phyloP scores from a whole-genome alignment of 371 early-diverging fungal genomes.

The Choanephora cucurbitarum region DNA sequence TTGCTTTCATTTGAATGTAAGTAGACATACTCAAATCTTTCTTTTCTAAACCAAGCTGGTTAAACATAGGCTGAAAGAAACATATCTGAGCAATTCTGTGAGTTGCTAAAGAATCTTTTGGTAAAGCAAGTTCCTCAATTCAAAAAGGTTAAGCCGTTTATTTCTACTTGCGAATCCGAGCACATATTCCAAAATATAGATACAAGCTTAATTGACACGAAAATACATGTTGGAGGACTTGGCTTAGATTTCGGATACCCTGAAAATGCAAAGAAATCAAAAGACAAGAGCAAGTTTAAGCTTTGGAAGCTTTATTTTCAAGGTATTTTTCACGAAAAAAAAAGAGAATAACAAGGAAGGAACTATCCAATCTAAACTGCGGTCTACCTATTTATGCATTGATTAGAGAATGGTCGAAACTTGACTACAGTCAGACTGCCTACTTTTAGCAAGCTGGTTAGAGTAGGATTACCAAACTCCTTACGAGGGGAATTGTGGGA shows the following conservation, averaged over 20 bases:
- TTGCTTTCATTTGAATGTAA: slow-evolving; percentile 51
- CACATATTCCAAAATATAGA: slow-evolving; percentile 49
- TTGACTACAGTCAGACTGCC: slow-evolving; percentile 80
- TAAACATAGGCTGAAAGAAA: slow-evolving; percentile 45
- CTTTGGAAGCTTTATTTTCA: slow-evolving; percentile 80
- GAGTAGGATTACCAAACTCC: slow-evolving; percentile 90
- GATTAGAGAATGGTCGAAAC: slow-evolving; percentile 84
- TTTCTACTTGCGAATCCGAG: slow-evolving; percentile 77
- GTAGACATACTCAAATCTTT: neutral
- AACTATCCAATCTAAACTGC: too few relatives aligned
- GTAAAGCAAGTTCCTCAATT: slow-evolving; percentile 63
- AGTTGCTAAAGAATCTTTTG: slow-evolving; percentile 49
- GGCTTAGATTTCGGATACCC: slow-evolving; percentile 89
- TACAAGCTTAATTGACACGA: slow-evolving; percentile 42
- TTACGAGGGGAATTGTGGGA: slow-evolving; percentile 98
- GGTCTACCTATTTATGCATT: neutral
- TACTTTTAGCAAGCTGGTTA: slow-evolving; percentile 86
- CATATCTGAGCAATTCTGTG: slow-evolving; percentile 58
- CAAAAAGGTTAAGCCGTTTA: slow-evolving; percentile 78
- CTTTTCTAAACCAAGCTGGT: slow-evolving; percentile 18
- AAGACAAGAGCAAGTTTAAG: slow-evolving; percentile 77
- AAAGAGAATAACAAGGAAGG: neutral
- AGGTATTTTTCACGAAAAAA: slow-evolving; percentile 46
- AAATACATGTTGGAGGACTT: slow-evolving; percentile 64
- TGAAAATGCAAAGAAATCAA: slow-evolving; percentile 72